Conservation (phyloP, 2,329 filamentous ascomycete genomes). For the Microdochium trichocladiopsis region DNA sequence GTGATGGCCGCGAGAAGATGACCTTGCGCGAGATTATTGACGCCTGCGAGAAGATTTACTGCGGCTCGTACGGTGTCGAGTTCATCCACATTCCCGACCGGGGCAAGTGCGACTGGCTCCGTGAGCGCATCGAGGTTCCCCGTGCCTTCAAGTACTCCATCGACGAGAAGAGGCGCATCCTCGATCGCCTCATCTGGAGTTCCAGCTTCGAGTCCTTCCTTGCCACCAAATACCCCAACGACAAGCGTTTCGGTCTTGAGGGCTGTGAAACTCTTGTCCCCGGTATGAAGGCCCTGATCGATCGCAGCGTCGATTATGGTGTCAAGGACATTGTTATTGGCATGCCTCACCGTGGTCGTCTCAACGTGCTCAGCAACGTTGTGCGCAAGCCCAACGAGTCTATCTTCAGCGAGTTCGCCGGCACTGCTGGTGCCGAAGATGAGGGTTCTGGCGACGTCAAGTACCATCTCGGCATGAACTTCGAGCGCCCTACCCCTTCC, state of each 20-base stretch:
- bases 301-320: constrained; percentile 95
- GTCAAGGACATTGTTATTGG: constrained; percentile 99
- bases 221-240: constrained; percentile 96
- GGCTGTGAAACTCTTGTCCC: constrained; percentile 95
- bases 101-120: constrained; percentile 96
- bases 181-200: constrained; percentile 97
- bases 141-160: constrained; percentile 95
- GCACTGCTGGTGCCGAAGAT: constrained; percentile 78
- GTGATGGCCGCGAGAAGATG: constrained; percentile 88
- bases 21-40: constrained; percentile 88
- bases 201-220: constrained; percentile 96
- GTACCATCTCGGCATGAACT: constrained; percentile 99
- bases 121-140: constrained; percentile 89
- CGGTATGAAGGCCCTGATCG: constrained; percentile 98
- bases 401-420: constrained; percentile 97
- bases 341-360: constrained; percentile 97
- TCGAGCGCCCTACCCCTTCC: constrained; percentile 94
- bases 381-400: constrained; percentile 99
- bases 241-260: constrained; percentile 98
- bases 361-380: constrained; percentile 97
- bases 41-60: constrained; percentile 93
- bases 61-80: constrained; percentile 93
- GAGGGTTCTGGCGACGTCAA: constrained; percentile 99
- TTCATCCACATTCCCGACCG: constrained; percentile 99
- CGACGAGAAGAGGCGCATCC: constrained; percentile 95